Base-by-base conservation (phyloP, 2,329 filamentous ascomycete species). In the Mycogone perniciosa region DNA sequence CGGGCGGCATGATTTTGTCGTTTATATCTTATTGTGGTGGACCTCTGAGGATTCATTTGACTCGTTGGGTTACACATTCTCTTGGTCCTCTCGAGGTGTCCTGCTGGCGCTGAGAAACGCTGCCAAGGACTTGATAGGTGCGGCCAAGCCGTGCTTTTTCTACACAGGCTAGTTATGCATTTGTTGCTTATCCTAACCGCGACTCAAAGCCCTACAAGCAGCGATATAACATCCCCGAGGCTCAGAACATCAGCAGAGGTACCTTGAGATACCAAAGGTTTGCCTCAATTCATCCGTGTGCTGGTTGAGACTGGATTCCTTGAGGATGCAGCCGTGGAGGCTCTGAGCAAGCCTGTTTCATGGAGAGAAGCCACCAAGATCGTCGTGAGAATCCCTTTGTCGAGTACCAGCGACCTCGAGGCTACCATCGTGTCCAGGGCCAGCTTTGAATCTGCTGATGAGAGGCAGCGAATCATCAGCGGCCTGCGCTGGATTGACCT, bases 61-160 rank as follows among this genome's bases (percentile, higher is more conserved):
- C 76, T 89, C 90, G 31, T 77, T 96, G n/a, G 90, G 91, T 44
- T 96, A 95, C 81, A 96, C 95, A 56, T 67, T 95, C 77, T 89
- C 85, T 6, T 85, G 83, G 71, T 85, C 84, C 31, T 81, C 84
- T 57, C 84, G 90, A 50, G 92, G 92, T 67, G 90, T 96, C 34
- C 78, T 97, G 35, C 79, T 97, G 46, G 91, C 92, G 4, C 80
- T 96, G 58, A 76, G 86, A 60, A 96, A 96, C 74, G 75, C 81
- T 11, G 92, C 88, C 53, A 73, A 76, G 59, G 86, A 91, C 42
- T 78, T 96, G 55, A 96, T 96, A 91, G 84, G 75, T 38, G 50
- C 79, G 44, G 88, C 89, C 33, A 90, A 91, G 76, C 87, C 88
- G 46, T 95, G 92, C 78, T 82, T 79, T 70, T 91, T 91, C 75